Conservation (phyloP, 2,329 filamentous ascomycete genomes). For the Xylaria sp. region DNA sequence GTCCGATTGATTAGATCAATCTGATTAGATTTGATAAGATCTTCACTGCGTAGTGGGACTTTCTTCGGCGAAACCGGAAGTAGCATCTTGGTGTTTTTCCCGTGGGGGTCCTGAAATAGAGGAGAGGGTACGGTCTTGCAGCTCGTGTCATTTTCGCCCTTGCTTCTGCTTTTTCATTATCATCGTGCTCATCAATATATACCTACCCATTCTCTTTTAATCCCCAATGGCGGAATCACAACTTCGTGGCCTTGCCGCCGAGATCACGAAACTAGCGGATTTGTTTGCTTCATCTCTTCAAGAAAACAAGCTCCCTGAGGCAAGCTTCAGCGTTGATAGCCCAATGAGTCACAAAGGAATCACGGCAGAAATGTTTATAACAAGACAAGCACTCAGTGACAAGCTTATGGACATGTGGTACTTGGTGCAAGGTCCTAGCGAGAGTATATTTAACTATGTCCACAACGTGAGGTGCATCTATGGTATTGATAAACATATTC, state of each 20-base stretch:
- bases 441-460: constrained; percentile 59
- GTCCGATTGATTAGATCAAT: constrained; percentile 34
- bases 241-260: constrained; percentile 56
- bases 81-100: constrained; percentile 2
- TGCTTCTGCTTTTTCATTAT: neutral
- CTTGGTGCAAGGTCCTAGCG: constrained; percentile 59
- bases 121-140: neutral
- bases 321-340: constrained; percentile 57
- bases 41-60: constrained; percentile 37
- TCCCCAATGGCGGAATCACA: constrained; percentile 46
- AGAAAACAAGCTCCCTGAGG: constrained; percentile 55
- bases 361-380: constrained; percentile 55
- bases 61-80: constrained; percentile 29
- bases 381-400: constrained; percentile 57
- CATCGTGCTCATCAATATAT: neutral
- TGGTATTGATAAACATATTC: neutral
- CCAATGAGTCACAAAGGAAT: constrained; percentile 55
- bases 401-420: constrained; percentile 58
- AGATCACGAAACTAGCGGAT: constrained; percentile 56
- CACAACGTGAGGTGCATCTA: constrained; percentile 49
- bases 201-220: neutral
- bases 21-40: constrained; percentile 50
- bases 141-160: neutral
- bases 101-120: constrained; percentile 21
- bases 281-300: constrained; percentile 53